These are phyloP conservation scores for Ophiostoma triangulosporum DNA, from an alignment of 2,329 filamentous ascomycete species.

Conservation along the genomic window DNA sequence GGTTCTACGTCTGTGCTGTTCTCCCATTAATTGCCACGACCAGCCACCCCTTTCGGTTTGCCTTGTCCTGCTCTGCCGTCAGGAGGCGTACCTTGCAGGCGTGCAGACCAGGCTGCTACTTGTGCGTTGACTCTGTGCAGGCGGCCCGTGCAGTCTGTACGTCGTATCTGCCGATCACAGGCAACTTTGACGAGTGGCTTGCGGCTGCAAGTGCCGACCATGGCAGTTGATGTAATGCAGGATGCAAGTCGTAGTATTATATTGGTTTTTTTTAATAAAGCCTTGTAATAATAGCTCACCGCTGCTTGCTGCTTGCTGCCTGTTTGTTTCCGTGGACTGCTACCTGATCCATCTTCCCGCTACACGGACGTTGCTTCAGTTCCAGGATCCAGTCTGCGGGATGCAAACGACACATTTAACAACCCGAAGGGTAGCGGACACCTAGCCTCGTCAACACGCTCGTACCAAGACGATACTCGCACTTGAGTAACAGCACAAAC, in stretches of 20 bases:
- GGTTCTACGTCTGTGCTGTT: not conserved
- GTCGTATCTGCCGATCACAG: not conserved
- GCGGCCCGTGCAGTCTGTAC: not conserved
- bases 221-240: too few relatives aligned
- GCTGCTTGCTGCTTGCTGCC: too few relatives aligned
- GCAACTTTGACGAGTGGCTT: not conserved
- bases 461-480: not conserved
- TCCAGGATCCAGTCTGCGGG: not conserved
- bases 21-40: not conserved
- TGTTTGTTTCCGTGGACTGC: too few relatives aligned
- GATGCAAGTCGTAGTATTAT: too few relatives aligned
- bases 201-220: not conserved
- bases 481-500: not conserved
- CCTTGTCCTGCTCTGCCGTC: not conserved
- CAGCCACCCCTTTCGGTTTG: too few relatives aligned
- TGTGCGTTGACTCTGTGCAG: not conserved
- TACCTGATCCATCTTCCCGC: not conserved
- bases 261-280: too few relatives aligned
- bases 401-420: not conserved
- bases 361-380: not conserved
- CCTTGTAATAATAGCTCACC: too few relatives aligned
- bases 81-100: not conserved
- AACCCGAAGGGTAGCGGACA: not conserved
- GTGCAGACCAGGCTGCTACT: not conserved
- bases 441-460: too few relatives aligned